Evolutionary conservation across 2,329 filamentous ascomycete species (phyloP).

Genomic region (Cytospora mali): DNA sequence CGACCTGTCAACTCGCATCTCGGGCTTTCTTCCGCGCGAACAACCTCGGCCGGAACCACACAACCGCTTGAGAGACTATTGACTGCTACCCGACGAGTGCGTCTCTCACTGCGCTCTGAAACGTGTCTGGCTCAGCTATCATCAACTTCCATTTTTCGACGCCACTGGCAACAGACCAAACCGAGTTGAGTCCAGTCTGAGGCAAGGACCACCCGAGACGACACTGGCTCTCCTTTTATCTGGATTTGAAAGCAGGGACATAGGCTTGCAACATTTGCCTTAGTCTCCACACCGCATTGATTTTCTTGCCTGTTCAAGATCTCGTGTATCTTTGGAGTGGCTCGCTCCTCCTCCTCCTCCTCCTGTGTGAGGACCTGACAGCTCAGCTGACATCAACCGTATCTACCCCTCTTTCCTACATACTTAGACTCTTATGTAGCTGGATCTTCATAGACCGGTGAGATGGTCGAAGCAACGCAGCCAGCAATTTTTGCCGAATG

Average conservation of each 20-base stretch:
- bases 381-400: conserved; percentile 20
- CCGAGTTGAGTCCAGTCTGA: neutral
- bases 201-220: conserved; percentile 12
- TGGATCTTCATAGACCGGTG: conserved; percentile 26
- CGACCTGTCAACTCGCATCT: neutral
- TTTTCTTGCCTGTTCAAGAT: conserved; percentile 18
- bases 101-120: neutral
- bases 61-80: neutral
- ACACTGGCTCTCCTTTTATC: conserved; percentile 3
- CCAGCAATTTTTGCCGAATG: conserved; percentile 21
- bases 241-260: conserved; percentile 7
- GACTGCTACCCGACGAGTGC: conserved; percentile 8
- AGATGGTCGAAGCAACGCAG: conserved; percentile 8
- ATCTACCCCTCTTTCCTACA: conserved; percentile 29
- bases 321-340: conserved; percentile 5
- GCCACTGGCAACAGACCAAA: neutral
- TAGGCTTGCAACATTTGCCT: conserved; percentile 11
- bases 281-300: conserved; percentile 18
- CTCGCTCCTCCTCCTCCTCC: no score
- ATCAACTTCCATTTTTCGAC: no score
- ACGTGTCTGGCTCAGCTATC: neutral
- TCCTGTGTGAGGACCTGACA: conserved; percentile 7
- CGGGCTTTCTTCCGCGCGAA: neutral
- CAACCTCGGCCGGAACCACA: neutral
- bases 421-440: conserved; percentile 13